Percentiles rank a stretch among this genome's conserved stretches.
These are phyloP conservation scores for Allodekkera sacchari DNA, from an alignment of 805 yeast genomes.

Conservation along the genomic window DNA sequence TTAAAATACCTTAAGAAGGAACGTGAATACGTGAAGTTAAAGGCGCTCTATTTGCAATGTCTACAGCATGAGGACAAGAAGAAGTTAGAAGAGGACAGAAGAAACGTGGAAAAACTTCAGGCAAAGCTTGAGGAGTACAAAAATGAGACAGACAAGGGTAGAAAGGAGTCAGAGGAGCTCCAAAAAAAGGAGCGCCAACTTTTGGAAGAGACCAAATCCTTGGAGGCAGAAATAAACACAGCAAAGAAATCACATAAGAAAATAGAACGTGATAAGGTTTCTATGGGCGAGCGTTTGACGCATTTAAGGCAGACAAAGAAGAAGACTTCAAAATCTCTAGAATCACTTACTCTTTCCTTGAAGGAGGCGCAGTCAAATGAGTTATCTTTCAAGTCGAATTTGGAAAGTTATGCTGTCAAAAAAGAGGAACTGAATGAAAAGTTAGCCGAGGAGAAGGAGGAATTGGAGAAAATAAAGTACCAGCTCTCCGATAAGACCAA, in stretches of 20 bases:
- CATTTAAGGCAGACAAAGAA: constrained; percentile 50
- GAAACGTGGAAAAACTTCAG: constrained; percentile 30
- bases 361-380: constrained; percentile 39
- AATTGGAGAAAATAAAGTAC: constrained; percentile 54
- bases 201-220: constrained; percentile 14
- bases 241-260: constrained; percentile 31
- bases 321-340: constrained; percentile 49
- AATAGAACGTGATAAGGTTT: constrained; percentile 51
- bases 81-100: constrained; percentile 30
- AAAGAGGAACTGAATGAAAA: constrained; percentile 34
- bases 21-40: constrained; percentile 45
- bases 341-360: constrained; percentile 36
- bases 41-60: constrained; percentile 50
- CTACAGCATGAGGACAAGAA: constrained; percentile 32
- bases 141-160: constrained; percentile 35
- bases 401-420: constrained; percentile 35
- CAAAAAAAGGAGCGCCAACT: constrained; percentile 23
- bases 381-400: constrained; percentile 35
- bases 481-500: constrained; percentile 70
- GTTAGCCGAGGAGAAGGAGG: constrained; percentile 43
- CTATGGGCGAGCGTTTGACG: constrained; percentile 70
- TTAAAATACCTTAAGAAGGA: constrained; percentile 56
- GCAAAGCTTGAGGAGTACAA: constrained; percentile 9
- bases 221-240: constrained; percentile 19
- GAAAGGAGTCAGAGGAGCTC: constrained; percentile 26